Conservation (phyloP, 129 eudicot species). For the Arctium lappa region DNA sequence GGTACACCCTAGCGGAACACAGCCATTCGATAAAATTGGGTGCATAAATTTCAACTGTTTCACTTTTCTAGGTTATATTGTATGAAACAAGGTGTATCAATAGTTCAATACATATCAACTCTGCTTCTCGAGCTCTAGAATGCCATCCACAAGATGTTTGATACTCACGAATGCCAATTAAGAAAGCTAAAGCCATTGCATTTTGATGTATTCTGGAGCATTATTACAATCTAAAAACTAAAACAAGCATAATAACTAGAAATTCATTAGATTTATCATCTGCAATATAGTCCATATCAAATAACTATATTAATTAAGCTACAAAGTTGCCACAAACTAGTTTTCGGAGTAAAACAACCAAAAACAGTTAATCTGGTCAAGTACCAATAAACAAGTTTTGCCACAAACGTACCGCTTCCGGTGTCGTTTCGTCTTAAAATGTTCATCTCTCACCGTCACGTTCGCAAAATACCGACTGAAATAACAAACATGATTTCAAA, state of each 20-base stretch:
- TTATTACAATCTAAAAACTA: too few relatives aligned
- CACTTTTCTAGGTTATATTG: background rate
- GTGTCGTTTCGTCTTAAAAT: slow-evolving; percentile 78
- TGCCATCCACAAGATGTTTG: background rate
- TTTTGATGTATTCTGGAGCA: too few relatives aligned
- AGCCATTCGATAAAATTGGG: too few relatives aligned
- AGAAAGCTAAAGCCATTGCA: too few relatives aligned
- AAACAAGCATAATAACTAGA: background rate
- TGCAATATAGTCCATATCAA: too few relatives aligned
- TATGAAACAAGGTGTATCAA: background rate
- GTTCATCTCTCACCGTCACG: slow-evolving; percentile 73
- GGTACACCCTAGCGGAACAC: too few relatives aligned
- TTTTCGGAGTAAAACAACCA: background rate
- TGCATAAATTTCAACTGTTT: background rate
- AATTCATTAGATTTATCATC: background rate
- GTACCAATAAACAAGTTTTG: background rate
- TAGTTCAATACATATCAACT: background rate
- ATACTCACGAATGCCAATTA: background rate
- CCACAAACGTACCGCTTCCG: slow-evolving; percentile 57
- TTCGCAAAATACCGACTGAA: slow-evolving; percentile 74
- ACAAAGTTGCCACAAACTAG: background rate
- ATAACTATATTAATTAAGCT: background rate
- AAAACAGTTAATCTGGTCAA: background rate
- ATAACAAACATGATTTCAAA: background rate
- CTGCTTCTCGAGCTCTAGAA: background rate